phyloP scores from a whole-genome alignment of 1,284 basidiomycete species.

The Apiotrichum brassicae region DNA sequence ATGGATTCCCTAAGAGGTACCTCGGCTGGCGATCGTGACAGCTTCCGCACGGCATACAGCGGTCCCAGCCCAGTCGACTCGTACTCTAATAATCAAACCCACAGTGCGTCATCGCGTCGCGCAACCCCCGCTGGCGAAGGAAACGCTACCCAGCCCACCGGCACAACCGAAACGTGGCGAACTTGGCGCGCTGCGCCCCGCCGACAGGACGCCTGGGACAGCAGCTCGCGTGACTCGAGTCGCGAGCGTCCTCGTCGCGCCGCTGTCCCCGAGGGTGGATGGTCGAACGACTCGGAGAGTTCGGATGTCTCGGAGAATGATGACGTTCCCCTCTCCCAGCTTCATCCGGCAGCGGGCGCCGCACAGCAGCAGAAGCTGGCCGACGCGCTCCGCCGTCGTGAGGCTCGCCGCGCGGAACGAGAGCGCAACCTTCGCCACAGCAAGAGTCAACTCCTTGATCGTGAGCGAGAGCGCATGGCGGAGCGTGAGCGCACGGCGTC shows the following conservation, averaged over 20 bases:
- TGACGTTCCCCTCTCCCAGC: constrained; percentile 36
- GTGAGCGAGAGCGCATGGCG: constrained; percentile 1
- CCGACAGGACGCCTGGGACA: no score
- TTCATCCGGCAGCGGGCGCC: constrained; percentile 34
- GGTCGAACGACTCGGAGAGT: constrained; percentile 11
- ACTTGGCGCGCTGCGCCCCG: constrained; percentile 6
- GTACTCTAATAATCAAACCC: no score
- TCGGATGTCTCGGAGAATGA: constrained; percentile 16
- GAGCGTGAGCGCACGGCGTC: not conserved
- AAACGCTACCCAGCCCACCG: not conserved
- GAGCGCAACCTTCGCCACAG: constrained; percentile 9
- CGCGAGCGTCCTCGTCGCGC: constrained; percentile 4
- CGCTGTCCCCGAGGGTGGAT: constrained; percentile 3
- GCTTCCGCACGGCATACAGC: no score
- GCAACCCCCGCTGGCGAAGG: no score
- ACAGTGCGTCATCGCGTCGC: no score
- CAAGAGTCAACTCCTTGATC: constrained; percentile 8
- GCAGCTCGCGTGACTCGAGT: constrained; percentile 5
- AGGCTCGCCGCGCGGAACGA: constrained; percentile 13
- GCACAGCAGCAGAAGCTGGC: constrained; percentile 20
- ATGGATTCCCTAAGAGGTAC: not conserved
- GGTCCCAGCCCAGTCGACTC: no score
- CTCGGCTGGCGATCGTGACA: not conserved
- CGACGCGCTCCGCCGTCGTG: constrained; percentile 8
- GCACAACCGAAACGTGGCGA: constrained; percentile 3